Conservation (phyloP, 2,329 filamentous ascomycete species). For the Cladosporium sp. region DNA sequence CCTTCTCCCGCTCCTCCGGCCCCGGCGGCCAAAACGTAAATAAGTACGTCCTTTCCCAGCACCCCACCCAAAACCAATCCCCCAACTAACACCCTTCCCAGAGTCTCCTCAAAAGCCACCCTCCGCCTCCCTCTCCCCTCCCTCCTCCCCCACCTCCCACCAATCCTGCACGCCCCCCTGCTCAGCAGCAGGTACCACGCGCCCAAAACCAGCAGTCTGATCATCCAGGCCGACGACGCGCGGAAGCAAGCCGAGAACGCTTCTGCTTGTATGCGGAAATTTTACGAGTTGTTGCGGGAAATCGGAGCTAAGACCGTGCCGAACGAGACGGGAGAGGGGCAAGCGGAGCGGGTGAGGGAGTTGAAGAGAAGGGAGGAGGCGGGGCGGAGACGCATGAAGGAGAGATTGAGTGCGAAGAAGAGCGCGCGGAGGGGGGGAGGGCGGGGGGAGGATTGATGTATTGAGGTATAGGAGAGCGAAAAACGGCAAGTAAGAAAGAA, state of each 20-base stretch:
- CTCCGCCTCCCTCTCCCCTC: conserved; percentile 51
- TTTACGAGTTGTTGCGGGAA: conserved; percentile 51
- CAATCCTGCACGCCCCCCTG: conserved; percentile 49
- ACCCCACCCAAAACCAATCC: neutral
- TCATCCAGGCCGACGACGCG: conserved; percentile 61
- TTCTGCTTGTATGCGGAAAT: conserved; percentile 54
- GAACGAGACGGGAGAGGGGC: conserved; percentile 56
- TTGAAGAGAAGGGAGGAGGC: conserved; percentile 58
- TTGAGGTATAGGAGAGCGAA: too few species aligned
- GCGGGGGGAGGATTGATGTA: conserved; percentile 29
- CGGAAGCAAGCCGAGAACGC: conserved; percentile 60
- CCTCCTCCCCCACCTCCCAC: conserved; percentile 52
- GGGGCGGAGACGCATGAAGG: conserved; percentile 54
- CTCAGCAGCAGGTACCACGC: conserved; percentile 54
- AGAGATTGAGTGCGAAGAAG: conserved; percentile 60
- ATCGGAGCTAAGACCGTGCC: conserved; percentile 51
- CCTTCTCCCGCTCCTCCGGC: conserved; percentile 60
- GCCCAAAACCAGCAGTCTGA: conserved; percentile 48
- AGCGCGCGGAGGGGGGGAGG: conserved; percentile 45
- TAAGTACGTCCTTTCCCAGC: conserved; percentile 47
- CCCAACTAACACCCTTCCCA: conserved; percentile 27
- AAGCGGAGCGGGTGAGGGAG: conserved; percentile 51
- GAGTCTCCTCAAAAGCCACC: conserved; percentile 65
- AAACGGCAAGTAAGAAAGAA: neutral
- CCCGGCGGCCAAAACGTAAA: conserved; percentile 67